Percentiles rank a stretch among this genome's conserved stretches.
Conservation (phyloP, 1,284 basidiomycete species). For the Pseudozyma flocculosa region DNA sequence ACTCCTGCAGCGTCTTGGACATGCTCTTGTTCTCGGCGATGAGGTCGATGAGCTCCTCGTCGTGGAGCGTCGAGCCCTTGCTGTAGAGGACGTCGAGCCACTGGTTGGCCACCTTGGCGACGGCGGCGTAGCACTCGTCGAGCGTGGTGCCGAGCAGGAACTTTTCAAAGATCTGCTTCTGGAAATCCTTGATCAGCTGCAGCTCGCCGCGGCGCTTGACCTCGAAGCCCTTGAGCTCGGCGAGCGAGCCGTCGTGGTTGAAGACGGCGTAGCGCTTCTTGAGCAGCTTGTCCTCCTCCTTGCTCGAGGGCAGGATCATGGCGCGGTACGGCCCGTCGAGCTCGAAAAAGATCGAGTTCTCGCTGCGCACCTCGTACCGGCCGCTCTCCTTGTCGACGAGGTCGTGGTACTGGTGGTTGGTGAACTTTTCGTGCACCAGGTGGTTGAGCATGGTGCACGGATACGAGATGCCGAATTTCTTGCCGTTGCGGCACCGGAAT, state of each 20-base stretch:
- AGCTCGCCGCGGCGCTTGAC: conserved; percentile 97
- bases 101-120: conserved; percentile 89
- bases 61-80: conserved; percentile 77
- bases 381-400: conserved; percentile 77
- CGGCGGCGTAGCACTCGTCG: conserved; percentile 91
- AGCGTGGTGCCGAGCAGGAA: conserved; percentile 90
- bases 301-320: conserved; percentile 98
- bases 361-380: conserved; percentile 81
- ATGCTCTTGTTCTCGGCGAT: conserved; percentile 99
- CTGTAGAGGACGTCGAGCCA: conserved; percentile 96
- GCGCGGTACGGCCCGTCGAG: conserved; percentile 97
- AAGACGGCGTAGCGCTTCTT: conserved; percentile 99
- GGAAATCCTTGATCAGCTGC: conserved; percentile 99
- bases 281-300: conserved; percentile 97
- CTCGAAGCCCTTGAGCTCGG: conserved; percentile 97
- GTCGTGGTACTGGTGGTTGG: conserved; percentile 97
- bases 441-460: conserved; percentile 99
- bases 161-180: conserved; percentile 96
- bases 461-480: conserved; percentile 88
- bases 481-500: conserved; percentile 86
- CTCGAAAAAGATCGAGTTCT: conserved; percentile 99
- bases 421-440: conserved; percentile 91
- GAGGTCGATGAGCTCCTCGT: conserved; percentile 93
- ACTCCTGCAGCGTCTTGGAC: conserved; percentile 94
- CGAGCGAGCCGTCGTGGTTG: conserved; percentile 93